Percentiles rank a stretch among this genome's conserved stretches.
Evolutionary conservation across 768 basidiomycete genomes (phyloP).

Genomic region (Leccinum arenicola): DNA sequence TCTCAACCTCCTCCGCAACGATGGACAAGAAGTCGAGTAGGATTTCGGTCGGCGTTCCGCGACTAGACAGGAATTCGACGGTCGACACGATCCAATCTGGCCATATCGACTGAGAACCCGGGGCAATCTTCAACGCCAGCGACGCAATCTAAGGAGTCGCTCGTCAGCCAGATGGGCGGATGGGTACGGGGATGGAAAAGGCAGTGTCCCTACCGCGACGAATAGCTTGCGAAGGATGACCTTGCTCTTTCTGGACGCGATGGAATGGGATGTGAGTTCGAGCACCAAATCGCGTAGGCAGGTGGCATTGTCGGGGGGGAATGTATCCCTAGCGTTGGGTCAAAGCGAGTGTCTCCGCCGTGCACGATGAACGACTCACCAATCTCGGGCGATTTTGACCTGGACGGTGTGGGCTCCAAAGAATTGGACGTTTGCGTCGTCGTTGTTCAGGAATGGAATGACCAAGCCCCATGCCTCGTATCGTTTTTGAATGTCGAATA

Average conservation of each 20-base stretch:
- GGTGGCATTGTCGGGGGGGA: constrained; percentile 59
- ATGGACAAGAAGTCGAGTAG: constrained; percentile 79
- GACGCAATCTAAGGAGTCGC: constrained; percentile 50
- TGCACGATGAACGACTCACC: constrained; percentile 46
- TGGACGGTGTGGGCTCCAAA: constrained; percentile 93
- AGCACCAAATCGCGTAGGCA: constrained; percentile 66
- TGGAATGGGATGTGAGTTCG: constrained; percentile 64
- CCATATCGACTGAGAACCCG: constrained; percentile 59
- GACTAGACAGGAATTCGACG: constrained; percentile 56
- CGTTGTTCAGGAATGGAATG: constrained; percentile 67
- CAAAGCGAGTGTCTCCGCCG: neutral
- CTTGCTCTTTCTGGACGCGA: constrained; percentile 55
- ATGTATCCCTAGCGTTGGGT: constrained; percentile 55
- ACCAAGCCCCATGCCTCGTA: constrained; percentile 86
- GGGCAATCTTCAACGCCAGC: constrained; percentile 67
- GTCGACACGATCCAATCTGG: constrained; percentile 73
- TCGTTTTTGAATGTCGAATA: constrained; percentile 73
- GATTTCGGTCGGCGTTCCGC: constrained; percentile 56
- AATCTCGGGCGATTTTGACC: constrained; percentile 91
- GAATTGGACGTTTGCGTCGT: constrained; percentile 85
- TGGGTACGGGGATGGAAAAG: neutral
- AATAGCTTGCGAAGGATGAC: constrained; percentile 85
- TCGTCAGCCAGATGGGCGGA: constrained; percentile 5
- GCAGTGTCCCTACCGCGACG: constrained; percentile 57
- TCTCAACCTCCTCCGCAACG: constrained; percentile 76